Base-by-base conservation (phyloP, 768 basidiomycete species). In the Candolleomyces aberdarensis region DNA sequence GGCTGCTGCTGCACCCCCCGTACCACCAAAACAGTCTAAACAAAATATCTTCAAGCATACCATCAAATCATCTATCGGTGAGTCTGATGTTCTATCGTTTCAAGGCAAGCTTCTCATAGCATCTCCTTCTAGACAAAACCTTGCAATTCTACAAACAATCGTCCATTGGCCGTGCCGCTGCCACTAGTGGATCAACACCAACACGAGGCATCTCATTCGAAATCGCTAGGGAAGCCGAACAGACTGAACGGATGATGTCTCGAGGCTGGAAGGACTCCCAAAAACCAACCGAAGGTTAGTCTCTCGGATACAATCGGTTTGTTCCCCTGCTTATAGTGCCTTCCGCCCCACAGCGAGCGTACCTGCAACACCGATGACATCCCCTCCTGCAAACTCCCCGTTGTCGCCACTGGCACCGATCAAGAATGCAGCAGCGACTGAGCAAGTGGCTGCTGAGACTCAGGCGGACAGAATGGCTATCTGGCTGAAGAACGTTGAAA, bases 401-500 rank as follows among this genome's bases (percentile, higher is more conserved):
- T 78, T 81, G 52, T 83, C 85, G 4, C 80, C 82, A 15, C 74
- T 85, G 57, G 82, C 86, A 41, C 78, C 77, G 26, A 81, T 84
- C 53, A 79, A 77, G 43, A 81, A 85, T 64, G 83, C 83, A 0
- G 77, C 76, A 36, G 81, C 79, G 47, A 83, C 76, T 65, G 83
- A 85, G 61, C 80, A 76, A 44, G 65, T 83, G 19, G 83, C 79
- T 31, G 81, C 78, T 29, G 88, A 87, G 63, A 80, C 78, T 41
- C 74, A 77, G 53, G 73, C 69, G 61, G 90, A 94, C 65, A 79
- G 91, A 56, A 86, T 94, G 88, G 81, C 85, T 1, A 75, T 88
- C 56, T 94, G 92, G 92, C 88, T 92, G 74, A 83, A 83, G 65
- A 91, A 85, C 61, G 89, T 92, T 15, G 91, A 94, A 74, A 88